Base-by-base conservation (phyloP, 1,284 basidiomycete species). In the Melampsora americana region DNA sequence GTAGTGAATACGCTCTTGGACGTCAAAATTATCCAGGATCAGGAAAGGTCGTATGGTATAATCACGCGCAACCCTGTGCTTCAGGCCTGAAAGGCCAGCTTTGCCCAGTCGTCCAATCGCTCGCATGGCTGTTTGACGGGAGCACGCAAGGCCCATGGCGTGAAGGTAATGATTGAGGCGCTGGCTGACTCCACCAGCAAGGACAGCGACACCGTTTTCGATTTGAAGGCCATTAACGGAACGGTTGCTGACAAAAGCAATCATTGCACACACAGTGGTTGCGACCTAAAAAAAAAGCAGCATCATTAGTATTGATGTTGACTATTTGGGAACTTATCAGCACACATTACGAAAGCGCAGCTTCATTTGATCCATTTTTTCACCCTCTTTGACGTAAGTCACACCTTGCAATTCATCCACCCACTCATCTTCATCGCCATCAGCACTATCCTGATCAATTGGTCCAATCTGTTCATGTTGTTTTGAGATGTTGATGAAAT, bases 21-120 rank as follows among this genome's bases (percentile, higher is more conserved):
- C 35, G 50, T 64, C 61, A 16, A 71, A 46, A 39, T 71, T 71
- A 60, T 71, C 60, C 11, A 71, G 60, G 26, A 53, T 61, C 12
- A 71, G 60, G 26, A 44, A 50, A 23, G 59, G 69, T 3, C 28
- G 18, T n/a, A 56, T n/a, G 2, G n/a, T 1, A 56, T 23, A 56
- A 4, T 56, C 18, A n/a, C 7, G 1, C 26, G 28, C 23, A 12
- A 71, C 35, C 9, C 7, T 50, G 26, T 65, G 23, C 48, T 71
- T 32, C 0, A 48, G 18, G 14, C n/a, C 18, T 53, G 28, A 30
- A 5, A 62, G 32, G 7, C 0, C 26, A 61, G 39, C 69, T 18
- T 42, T 42, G 11, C 39, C 39, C 39, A 42, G 39, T 42, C 39
- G 39, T 5, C 5, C 11, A 7, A 71, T 60, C 12, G 20, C 69